Evolutionary conservation across 2,329 filamentous ascomycete species (phyloP).

Genomic region (Samsoniella hepiali): DNA sequence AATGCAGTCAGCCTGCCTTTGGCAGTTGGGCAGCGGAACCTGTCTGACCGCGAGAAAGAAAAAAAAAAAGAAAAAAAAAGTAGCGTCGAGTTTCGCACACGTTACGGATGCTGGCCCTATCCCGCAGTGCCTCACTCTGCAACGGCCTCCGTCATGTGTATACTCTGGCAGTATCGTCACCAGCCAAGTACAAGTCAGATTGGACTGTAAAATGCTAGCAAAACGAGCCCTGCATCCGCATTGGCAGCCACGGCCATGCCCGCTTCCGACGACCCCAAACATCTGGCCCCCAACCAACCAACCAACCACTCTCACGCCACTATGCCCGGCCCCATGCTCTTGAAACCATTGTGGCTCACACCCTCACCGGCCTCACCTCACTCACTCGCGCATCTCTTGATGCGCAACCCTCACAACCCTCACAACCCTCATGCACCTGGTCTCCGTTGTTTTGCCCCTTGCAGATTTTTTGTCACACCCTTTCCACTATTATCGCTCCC

Average conservation of each 20-base stretch:
- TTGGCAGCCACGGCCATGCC: background rate
- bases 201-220: background rate
- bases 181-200: background rate
- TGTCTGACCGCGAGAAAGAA: background rate
- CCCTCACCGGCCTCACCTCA: background rate
- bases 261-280: background rate
- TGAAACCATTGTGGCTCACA: constrained; percentile 6
- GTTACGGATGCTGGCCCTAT: background rate
- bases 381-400: background rate
- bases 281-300: background rate
- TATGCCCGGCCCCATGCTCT: background rate
- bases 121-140: constrained; percentile 5
- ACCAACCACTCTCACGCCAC: constrained; percentile 1
- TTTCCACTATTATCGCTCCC: background rate
- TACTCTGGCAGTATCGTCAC: background rate
- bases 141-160: background rate
- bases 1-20: background rate
- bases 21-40: background rate
- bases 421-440: background rate
- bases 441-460: background rate
- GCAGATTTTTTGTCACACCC: background rate
- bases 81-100: background rate
- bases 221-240: background rate
- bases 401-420: background rate
- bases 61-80: background rate